phyloP scores from a whole-genome alignment of 768 basidiomycete species.

The Paxillus ammoniavirescens region DNA sequence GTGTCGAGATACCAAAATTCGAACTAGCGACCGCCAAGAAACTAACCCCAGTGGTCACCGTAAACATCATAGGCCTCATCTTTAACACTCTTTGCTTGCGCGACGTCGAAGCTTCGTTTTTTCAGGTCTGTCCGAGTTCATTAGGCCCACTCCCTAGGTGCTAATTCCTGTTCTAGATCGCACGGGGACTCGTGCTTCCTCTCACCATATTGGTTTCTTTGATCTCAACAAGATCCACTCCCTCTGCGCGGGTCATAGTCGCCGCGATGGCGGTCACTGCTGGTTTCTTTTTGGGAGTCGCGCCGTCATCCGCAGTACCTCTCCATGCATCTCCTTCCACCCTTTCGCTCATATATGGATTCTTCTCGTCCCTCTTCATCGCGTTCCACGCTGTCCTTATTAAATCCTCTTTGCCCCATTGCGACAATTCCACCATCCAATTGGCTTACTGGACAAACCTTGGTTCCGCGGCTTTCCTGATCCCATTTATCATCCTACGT shows the following conservation, averaged over 20 bases:
- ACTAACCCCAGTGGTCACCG: constrained; percentile 58
- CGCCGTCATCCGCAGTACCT: constrained; percentile 50
- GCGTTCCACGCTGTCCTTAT: constrained; percentile 75
- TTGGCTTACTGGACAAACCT: constrained; percentile 80
- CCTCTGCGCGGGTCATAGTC: constrained; percentile 51
- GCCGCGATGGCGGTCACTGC: constrained; percentile 65
- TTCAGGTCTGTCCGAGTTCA: constrained; percentile 49
- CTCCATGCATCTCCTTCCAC: constrained; percentile 44
- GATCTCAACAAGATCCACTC: constrained; percentile 50
- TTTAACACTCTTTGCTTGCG: constrained; percentile 80
- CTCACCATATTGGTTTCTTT: constrained; percentile 77
- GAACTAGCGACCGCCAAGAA: constrained; percentile 54
- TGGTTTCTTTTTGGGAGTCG: constrained; percentile 77
- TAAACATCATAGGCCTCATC: constrained; percentile 72
- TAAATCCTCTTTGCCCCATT: constrained; percentile 65
- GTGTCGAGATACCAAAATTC: constrained; percentile 56
- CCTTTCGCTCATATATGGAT: constrained; percentile 64
- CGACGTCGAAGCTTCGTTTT: constrained; percentile 78
- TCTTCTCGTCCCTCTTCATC: constrained; percentile 72
- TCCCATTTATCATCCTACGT: constrained; percentile 58
- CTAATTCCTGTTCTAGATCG: constrained; percentile 51
- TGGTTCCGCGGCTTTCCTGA: constrained; percentile 62
- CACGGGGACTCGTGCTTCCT: constrained; percentile 79
- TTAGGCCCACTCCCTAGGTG: not conserved
- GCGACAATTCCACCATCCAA: constrained; percentile 69